A percentile compares a stretch with the other conserved stretches of the same genome.
Evolutionary conservation across 441 rosid genomes (phyloP).

Genomic region (Dalechampia spathulata): DNA sequence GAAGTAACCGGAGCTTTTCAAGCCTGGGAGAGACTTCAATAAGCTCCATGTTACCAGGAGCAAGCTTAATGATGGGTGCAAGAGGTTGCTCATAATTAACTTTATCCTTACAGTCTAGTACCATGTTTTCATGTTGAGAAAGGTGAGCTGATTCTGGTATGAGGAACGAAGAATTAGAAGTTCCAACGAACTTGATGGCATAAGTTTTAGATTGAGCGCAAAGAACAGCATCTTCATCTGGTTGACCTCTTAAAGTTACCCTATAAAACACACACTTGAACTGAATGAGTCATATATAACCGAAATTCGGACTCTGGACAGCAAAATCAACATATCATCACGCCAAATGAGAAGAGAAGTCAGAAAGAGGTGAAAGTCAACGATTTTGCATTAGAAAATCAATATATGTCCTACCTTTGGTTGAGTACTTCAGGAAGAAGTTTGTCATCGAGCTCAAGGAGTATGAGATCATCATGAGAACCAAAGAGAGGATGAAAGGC

Average conservation of each 20-base stretch:
- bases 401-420: conserved; percentile 31
- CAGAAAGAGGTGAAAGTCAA: too few relatives aligned
- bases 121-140: conserved; percentile 8
- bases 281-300: too few relatives aligned
- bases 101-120: conserved; percentile 20
- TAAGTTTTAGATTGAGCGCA: conserved; percentile 80
- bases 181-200: conserved; percentile 71
- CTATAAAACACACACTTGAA: conserved; percentile 28
- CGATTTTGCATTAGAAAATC: too few relatives aligned
- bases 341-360: too few relatives aligned
- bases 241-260: conserved; percentile 71
- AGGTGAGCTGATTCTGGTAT: conserved; percentile 49
- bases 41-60: conserved; percentile 75
- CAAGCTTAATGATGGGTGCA: conserved; percentile 50
- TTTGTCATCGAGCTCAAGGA: conserved; percentile 67
- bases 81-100: conserved; percentile 11
- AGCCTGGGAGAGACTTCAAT: conserved; percentile 81
- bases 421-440: conserved; percentile 57
- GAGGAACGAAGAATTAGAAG: conserved; percentile 72
- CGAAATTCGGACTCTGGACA: too few relatives aligned
- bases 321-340: too few relatives aligned
- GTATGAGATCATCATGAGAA: conserved; percentile 54
- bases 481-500: conserved; percentile 66
- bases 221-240: conserved; percentile 82
- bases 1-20: conserved; percentile 63